phyloP scores from a whole-genome alignment of 331 rosid genomes.

The Ulmus americana region DNA sequence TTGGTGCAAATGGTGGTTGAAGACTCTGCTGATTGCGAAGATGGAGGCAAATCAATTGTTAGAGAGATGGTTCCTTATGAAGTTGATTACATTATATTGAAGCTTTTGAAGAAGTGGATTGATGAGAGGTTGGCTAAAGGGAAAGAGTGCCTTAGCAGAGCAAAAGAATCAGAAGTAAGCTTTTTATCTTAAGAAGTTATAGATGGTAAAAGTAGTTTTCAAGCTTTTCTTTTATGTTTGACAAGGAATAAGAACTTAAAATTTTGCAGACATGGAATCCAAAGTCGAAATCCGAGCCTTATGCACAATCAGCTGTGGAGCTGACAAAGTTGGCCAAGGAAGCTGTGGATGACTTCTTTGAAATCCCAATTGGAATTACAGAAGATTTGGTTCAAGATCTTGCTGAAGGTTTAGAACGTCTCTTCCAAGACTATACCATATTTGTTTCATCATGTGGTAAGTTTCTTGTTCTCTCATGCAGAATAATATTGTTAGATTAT shows the following conservation, averaged over 20 bases:
- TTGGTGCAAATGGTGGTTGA: conserved; percentile 83
- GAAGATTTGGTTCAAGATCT: conserved; percentile 66
- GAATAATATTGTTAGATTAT: no score
- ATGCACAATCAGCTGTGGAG: conserved; percentile 70
- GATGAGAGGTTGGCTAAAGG: conserved; percentile 45
- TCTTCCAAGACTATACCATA: conserved; percentile 54
- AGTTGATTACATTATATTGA: conserved; percentile 61
- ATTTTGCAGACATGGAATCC: conserved; percentile 87
- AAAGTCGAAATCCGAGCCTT: conserved; percentile 73
- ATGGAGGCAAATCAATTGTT: conserved; percentile 54
- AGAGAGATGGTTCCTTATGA: conserved; percentile 83
- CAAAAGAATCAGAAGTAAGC: conserved; percentile 79
- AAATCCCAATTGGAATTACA: conserved; percentile 68
- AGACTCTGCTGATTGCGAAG: conserved; percentile 63
- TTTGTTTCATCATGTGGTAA: conserved; percentile 86
- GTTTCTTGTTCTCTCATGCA: neutral
- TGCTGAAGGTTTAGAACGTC: conserved; percentile 58
- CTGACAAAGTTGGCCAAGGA: conserved; percentile 48
- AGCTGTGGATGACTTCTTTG: conserved; percentile 55
- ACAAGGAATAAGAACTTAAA: neutral
- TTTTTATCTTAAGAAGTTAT: neutral
- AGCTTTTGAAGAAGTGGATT: conserved; percentile 65
- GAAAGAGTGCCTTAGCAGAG: conserved; percentile 45
- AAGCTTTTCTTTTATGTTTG: neutral
- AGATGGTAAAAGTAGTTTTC: neutral